These are phyloP conservation scores for Sporothrix euskadiensis DNA, from an alignment of 2,329 filamentous ascomycete genomes.

Conservation along the genomic window DNA sequence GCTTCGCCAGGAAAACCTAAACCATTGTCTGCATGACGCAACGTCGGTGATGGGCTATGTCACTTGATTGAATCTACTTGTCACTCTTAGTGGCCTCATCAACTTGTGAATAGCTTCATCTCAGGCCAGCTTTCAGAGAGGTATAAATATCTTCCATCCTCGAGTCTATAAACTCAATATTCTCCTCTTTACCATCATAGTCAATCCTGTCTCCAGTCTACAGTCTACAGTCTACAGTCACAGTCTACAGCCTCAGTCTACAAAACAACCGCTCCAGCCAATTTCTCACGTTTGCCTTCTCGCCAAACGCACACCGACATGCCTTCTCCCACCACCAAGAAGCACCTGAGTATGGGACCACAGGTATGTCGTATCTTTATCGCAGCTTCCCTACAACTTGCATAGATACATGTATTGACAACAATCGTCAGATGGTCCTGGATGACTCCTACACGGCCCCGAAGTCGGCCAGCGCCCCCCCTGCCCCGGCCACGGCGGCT, in stretches of 20 bases:
- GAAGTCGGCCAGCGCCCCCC: too few relatives aligned
- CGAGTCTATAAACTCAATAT: not conserved
- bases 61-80: not conserved
- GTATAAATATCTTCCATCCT: slow-evolving; percentile 2
- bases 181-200: not conserved
- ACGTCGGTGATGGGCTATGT: not conserved
- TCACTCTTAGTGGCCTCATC: not conserved
- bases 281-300: not conserved
- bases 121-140: not conserved
- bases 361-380: too few relatives aligned
- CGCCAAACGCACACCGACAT: not conserved
- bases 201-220: not conserved
- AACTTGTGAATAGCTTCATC: not conserved
- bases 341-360: too few relatives aligned
- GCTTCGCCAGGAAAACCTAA: not conserved
- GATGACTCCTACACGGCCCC: too few relatives aligned
- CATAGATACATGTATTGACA: too few relatives aligned
- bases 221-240: not conserved
- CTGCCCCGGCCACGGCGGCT: too few relatives aligned
- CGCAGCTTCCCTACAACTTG: too few relatives aligned
- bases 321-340: not conserved
- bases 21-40: not conserved
- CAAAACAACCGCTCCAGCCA: not conserved
- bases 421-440: too few relatives aligned
- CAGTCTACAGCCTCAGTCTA: not conserved